Base-by-base conservation (phyloP, 129 eudicot genomes). In the Logfia minima region DNA sequence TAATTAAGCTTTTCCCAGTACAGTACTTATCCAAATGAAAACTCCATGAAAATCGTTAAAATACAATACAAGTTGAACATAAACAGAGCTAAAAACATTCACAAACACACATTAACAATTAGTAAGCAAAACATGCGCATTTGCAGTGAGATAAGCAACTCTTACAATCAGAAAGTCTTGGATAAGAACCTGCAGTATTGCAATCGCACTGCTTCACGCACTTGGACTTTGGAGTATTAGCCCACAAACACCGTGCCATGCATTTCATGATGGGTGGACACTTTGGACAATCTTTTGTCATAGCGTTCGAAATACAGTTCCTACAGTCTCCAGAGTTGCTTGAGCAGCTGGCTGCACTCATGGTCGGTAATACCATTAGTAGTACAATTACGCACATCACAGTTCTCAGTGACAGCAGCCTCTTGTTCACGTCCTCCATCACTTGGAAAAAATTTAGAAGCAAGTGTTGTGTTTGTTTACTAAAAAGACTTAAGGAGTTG, bases 221-320 rank as follows among this genome's bases (percentile, higher is more conserved):
- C 69, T 83, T 88, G 34, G 75, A 31, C 72, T 81, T 83, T 1
- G 86, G 74, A 0, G 75, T 71, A 43, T 92, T 89, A 1, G 51
- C 85, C 98, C 98, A 93, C 82, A 93, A 75, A 78, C 98, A 93
- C 74, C 63, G 79, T 0, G 95, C 95, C 98, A 88, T 93, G 87
- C 98, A 93, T 62, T 85, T 82, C 91, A 93, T 88, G 7, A 81
- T 88, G 26, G 87, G 83, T 10, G 53, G 78, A 65, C 98, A 93
- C 23, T 83, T 82, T 0, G 98, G 96, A 83, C 98, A 93, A 29
- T 71, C 89, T 24, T 72, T 29, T 59, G 79, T 85, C 84, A 93
- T 63, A 26, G 80, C 89, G 17, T 84, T 84, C 7, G 70, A 55
- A 11, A 93, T 88, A 66, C 98, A 90, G 78, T 67, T 86, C 37